phyloP scores from a whole-genome alignment of 2,329 filamentous ascomycete species.

The Hypoxylon rubiginosum region DNA sequence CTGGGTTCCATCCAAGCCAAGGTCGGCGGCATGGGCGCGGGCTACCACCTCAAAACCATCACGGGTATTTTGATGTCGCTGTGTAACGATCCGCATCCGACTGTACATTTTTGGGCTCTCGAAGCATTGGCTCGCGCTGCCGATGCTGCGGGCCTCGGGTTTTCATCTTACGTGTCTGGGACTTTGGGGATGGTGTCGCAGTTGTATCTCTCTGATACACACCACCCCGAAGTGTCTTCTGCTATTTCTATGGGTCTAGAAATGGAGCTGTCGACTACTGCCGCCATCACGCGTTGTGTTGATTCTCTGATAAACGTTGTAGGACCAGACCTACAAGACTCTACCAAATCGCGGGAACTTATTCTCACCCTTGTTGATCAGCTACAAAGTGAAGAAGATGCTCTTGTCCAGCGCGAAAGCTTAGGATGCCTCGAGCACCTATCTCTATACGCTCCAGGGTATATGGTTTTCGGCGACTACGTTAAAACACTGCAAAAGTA shows the following conservation, averaged over 20 bases:
- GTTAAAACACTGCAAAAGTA: conserved; percentile 85
- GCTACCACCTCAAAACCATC: conserved; percentile 96
- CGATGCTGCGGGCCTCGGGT: conserved; percentile 92
- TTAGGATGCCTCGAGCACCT: conserved; percentile 90
- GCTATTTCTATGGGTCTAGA: conserved; percentile 91
- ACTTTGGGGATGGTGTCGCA: conserved; percentile 95
- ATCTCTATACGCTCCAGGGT: conserved; percentile 88
- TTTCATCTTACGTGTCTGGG: conserved; percentile 89
- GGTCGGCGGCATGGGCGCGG: conserved; percentile 96
- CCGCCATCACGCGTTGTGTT: conserved; percentile 87
- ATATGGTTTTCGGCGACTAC: conserved; percentile 87
- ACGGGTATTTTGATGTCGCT: conserved; percentile 98
- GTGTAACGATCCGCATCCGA: conserved; percentile 93
- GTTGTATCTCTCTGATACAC: conserved; percentile 90
- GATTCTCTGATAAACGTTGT: conserved; percentile 98
- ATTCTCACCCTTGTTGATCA: conserved; percentile 88
- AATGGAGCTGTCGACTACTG: conserved; percentile 83
- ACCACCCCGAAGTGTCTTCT: conserved; percentile 85
- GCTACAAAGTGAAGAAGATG: conserved; percentile 81
- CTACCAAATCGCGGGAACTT: conserved; percentile 90
- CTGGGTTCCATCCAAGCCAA: conserved; percentile 94
- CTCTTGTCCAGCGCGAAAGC: conserved; percentile 79
- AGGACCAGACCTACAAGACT: conserved; percentile 93
- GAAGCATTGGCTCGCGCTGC: conserved; percentile 89
- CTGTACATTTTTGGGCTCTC: conserved; percentile 96